Evolutionary conservation across 768 basidiomycete species (phyloP), one percentile per base, ranked within the genome.

Genomic region (Xerocomus potaroensis): DNA sequence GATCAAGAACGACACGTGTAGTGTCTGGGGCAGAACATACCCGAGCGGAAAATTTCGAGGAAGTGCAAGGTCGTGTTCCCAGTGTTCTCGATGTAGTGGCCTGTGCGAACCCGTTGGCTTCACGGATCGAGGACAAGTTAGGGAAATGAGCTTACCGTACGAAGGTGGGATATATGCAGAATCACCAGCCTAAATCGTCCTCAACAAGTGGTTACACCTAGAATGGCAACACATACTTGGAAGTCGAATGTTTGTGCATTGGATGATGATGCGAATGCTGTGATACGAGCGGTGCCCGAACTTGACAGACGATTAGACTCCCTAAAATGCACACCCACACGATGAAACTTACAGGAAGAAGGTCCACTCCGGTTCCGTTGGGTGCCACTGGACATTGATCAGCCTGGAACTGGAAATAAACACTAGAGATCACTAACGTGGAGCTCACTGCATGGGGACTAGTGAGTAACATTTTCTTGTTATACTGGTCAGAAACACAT

Each of bases 31-130:
- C 3, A 9, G 8, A 5, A 48, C 66, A 41, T 58, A 75, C 77
- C 71, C 23, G 79, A 69, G 54, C 71, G 75, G 60, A 83, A 79
- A n/a, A 85, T 75, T 58, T 85, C 82, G 6, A 86, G 68, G 57
- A 77, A 79, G 49, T 64, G 69, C 31, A 84, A 60, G 3, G 82
- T 76, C 2, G 73, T 71, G 52, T 81, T 77, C 14, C 82, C 81
- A 4, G 73, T 79, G 60, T 84, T 83, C 60, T 84, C 81, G 22
- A 85, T 69, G 57, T 84, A 84, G 57, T 86, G 84, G 1, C 81
- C 81, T 76, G n/a, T 14, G 53, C 30, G 7, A 1, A 40, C 19
- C 1, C 2, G 12, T 50, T 33, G 12, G 15, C 36, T 12, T 4
- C 29, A n/a, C 22, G 31, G 15, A 40, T 46, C 31, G 5, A 15